Conservation (phyloP, 208 protist species). For the Leishmania tarentolae region DNA sequence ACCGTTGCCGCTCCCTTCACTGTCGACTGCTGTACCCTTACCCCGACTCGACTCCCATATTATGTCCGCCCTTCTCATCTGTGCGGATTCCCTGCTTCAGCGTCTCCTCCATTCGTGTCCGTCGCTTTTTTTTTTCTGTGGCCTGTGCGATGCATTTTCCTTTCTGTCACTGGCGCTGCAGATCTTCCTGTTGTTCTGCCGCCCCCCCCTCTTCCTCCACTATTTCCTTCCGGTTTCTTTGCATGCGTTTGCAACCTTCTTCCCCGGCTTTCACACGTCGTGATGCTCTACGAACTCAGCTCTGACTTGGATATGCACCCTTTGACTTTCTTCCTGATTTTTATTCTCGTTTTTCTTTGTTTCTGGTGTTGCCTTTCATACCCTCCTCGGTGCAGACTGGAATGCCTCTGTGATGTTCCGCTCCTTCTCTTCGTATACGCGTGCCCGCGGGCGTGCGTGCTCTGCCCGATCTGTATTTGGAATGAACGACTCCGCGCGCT, state of each 20-base stretch:
- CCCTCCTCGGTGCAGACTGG: neutral
- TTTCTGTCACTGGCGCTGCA: neutral
- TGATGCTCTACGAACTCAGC: neutral
- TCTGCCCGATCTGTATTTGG: neutral
- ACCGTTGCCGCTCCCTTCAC: neutral
- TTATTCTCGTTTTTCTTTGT: neutral
- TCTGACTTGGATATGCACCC: neutral
- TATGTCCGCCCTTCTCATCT: neutral
- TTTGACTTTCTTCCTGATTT: neutral
- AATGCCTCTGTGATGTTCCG: neutral
- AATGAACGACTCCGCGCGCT: neutral
- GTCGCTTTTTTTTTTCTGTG: neutral
- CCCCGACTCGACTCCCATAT: neutral
- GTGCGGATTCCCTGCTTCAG: neutral
- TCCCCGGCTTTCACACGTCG: neutral
- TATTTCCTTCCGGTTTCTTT: neutral
- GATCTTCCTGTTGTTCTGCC: neutral
- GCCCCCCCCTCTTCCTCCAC: neutral
- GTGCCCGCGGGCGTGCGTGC: neutral
- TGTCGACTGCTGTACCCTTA: neutral
- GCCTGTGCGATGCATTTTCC: neutral
- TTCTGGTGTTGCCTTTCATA: neutral
- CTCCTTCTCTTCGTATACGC: neutral
- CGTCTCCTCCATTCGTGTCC: neutral
- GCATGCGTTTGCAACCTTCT: neutral